Conservation (phyloP, 2,329 filamentous ascomycete genomes). For the Herpotrichia juniperi region DNA sequence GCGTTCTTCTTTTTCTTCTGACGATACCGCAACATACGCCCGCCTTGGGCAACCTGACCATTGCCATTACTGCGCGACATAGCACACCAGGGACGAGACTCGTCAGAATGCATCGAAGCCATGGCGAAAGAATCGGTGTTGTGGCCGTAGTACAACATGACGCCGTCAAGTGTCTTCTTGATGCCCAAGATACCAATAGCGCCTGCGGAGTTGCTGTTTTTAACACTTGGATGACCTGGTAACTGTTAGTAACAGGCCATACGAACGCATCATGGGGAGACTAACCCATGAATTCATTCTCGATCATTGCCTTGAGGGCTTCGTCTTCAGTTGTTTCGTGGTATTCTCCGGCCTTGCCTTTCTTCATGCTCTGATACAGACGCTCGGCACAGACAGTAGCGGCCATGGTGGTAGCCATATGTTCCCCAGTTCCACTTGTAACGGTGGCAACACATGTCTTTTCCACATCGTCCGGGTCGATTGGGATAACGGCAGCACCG, state of each 20-base stretch:
- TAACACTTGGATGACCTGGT: constrained; percentile 77
- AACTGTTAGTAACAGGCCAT: constrained; percentile 10
- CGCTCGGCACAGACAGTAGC: constrained; percentile 85
- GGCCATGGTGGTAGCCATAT: constrained; percentile 95
- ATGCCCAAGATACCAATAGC: constrained; percentile 91
- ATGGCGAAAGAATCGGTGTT: constrained; percentile 91
- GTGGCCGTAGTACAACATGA: constrained; percentile 91
- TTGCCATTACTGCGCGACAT: constrained; percentile 78
- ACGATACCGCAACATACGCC: constrained; percentile 56
- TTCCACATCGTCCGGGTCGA: constrained; percentile 71
- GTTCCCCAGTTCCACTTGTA: constrained; percentile 94
- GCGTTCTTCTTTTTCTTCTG: constrained; percentile 38
- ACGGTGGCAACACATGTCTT: constrained; percentile 78
- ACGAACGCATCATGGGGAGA: background rate
- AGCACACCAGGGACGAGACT: constrained; percentile 76
- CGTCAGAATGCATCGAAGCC: constrained; percentile 83
- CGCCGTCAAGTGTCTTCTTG: constrained; percentile 78
- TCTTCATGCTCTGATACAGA: constrained; percentile 73
- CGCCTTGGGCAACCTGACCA: constrained; percentile 60
- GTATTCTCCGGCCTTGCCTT: constrained; percentile 65
- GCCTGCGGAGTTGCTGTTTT: constrained; percentile 77
- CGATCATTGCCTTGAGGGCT: constrained; percentile 76
- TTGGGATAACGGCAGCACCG: constrained; percentile 86
- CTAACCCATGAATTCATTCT: constrained; percentile 85
- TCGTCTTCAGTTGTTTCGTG: constrained; percentile 77